Percentiles rank a stretch among this genome's conserved stretches.
These are phyloP conservation scores for Nemania bipapillata DNA, from an alignment of 2,329 filamentous ascomycete species.

Conservation along the genomic window DNA sequence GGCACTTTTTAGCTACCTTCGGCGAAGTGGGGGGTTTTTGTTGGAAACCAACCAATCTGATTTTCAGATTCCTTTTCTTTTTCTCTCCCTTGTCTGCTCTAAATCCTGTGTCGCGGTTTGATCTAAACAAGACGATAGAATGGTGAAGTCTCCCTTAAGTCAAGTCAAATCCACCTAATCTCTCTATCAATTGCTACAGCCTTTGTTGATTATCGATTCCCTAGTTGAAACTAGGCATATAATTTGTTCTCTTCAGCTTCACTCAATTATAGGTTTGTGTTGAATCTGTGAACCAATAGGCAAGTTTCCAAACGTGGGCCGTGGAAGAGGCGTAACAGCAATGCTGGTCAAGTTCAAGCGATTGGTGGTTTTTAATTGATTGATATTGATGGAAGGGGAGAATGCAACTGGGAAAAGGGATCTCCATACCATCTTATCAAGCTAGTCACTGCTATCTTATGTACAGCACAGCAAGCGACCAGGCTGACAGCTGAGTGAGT, in stretches of 20 bases:
- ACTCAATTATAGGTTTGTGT: conserved; percentile 2
- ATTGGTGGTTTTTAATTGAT: conserved; percentile 17
- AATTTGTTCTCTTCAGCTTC: conserved; percentile 9
- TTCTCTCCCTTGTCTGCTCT: conserved; percentile 3
- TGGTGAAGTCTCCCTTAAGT: neutral
- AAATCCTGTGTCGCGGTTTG: neutral
- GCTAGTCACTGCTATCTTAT: conserved; percentile 12
- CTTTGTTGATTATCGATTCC: neutral
- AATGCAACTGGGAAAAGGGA: conserved; percentile 28
- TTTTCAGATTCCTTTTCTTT: neutral
- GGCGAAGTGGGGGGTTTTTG: neutral
- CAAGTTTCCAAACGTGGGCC: conserved; percentile 31
- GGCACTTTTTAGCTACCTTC: neutral
- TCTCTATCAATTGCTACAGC: neutral
- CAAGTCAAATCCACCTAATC: neutral
- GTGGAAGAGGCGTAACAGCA: conserved; percentile 26
- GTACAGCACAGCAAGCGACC: conserved; percentile 18
- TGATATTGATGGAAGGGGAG: conserved; percentile 20
- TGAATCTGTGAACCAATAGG: conserved; percentile 27
- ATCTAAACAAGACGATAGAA: conserved; percentile 9
- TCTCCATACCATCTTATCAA: conserved; percentile 30
- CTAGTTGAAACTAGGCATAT: neutral
- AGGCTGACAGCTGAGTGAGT: conserved; percentile 42
- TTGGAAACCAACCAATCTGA: neutral
- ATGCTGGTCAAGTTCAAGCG: conserved; percentile 19